Conservation (phyloP, 140 eudicot genomes). For the Erigeron philadelphicus region DNA sequence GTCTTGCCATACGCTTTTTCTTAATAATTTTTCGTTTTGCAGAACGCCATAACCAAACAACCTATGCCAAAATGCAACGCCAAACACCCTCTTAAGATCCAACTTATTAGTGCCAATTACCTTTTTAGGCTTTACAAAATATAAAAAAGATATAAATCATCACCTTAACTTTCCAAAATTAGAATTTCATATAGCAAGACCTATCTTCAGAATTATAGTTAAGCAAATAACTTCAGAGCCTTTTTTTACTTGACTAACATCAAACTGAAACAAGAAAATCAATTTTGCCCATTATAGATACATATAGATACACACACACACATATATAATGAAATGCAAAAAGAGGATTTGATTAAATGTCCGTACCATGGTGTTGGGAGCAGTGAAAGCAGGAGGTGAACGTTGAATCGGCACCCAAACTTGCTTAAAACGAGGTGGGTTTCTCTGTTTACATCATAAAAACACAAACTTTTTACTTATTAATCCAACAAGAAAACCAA, state of each 20-base stretch:
- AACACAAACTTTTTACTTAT: conserved; percentile 1
- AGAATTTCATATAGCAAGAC: too few relatives aligned
- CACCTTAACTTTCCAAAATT: too few relatives aligned
- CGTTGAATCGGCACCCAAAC: conserved; percentile 30
- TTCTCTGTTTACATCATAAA: conserved; percentile 33
- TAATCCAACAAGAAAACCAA: conserved; percentile 12
- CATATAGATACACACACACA: background rate
- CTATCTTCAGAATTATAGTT: background rate
- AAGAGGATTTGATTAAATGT: background rate
- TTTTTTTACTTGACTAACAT: conserved; percentile 12
- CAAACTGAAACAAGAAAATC: background rate
- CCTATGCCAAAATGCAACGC: too few relatives aligned
- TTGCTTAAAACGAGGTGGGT: conserved; percentile 27
- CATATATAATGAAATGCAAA: background rate
- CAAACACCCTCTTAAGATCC: too few relatives aligned
- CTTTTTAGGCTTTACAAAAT: too few relatives aligned
- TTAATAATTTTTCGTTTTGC: too few relatives aligned
- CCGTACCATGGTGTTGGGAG: conserved; percentile 28
- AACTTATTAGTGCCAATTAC: too few relatives aligned
- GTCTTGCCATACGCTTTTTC: too few relatives aligned
- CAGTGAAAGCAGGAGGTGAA: conserved; percentile 5
- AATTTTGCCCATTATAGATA: conserved; percentile 1
- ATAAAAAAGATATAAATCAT: too few relatives aligned
- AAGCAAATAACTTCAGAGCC: background rate
- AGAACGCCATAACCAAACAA: too few relatives aligned